Evolutionary conservation across 352 stramenopile species (phyloP), one percentile per base, ranked within the genome.

Genomic region (Phytophthora constricta): DNA sequence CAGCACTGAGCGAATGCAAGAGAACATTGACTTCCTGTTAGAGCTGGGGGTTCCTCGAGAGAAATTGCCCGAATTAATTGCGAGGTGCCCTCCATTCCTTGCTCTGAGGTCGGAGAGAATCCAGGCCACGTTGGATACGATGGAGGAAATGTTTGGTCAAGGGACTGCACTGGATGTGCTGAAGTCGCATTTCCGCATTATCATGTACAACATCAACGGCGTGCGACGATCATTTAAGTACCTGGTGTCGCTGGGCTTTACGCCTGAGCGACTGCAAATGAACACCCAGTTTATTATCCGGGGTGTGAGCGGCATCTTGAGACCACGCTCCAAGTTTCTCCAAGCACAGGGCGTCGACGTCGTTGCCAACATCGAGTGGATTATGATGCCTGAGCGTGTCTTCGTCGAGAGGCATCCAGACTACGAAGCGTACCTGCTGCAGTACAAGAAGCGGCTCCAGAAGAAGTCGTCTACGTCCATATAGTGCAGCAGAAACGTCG

Each of bases 131-230:
- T 51, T 90, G 13, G 25, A 66, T 8, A 50, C 65, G 20, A 28
- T 90, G 27, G 70, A 89, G 17, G 60, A 72, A 16, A 61, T 87
- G 33, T 79, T 86, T 47, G 80, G 83, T 13, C 27, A n/a, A 2
- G 69, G 69, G 5, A 50, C 47, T 25, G 77, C 62, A 0, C 25
- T 62, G 5, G 16, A 26, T 2, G 34, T 77, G 22, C 76, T 82
- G 64, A 8, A 61, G 4, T 37, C 31, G 1, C 79, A 72, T 26
- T 58, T 65, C 14, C 78, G 77, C 39, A 57, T 91, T 20, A 67
- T 91, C 31, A 91, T 89, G 80, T 68, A 60, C 68, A 91, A 84
- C 63, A 54, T 74, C 4, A 58, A 58, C 28, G 48, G 71, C 37
- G 62, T 91, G n/a, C 59, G 62, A 13, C 70, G 64, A 17, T 68